Evolutionary conservation across 2,329 filamentous ascomycete genomes (phyloP), one percentile per base, ranked within the genome.

Genomic region (Paracamarosporium sp.): DNA sequence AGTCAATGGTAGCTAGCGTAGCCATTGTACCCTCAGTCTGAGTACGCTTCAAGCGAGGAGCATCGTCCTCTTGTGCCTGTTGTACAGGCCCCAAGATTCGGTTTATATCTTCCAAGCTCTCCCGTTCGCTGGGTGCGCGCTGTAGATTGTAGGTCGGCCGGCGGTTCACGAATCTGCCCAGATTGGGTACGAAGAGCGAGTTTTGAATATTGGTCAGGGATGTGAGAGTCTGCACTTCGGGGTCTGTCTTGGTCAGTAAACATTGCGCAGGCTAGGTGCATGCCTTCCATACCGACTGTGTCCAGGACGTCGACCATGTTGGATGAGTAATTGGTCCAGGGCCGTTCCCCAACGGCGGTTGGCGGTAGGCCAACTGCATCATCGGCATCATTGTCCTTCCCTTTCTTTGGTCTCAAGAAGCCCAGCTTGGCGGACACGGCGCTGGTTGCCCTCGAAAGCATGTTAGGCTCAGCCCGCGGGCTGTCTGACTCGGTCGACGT

Each of bases 161-260:
- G 47, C 92, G 85, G 69, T 96, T 95, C 48, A 96, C 66, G 66
- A 87, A 87, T 51, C 82, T 79, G 38, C 92, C 92, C n/a, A 96
- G 81, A 63, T 93, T 89, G 0, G 92, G 92, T 1, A 96, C 81
- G 76, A 96, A 96, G 9, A 96, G 85, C 0, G 92, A 95, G 73
- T 96, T 96, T 69, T 96, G 92, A 20, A 96, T 88, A 68, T 96
- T 96, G 41, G 91, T 96, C 9, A 96, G 84, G 13, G 91, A 94
- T 0, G 91, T 92, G 3, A 96, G 80, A 0, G 92, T 92, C 33
- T 91, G 87, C 3, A 96, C 88, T 78, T 96, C 91, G 40, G 92
- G 91, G 67, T 96, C 92, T 93, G 62, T 76, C 63, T 57, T 28
- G 22, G 52, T 66, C 33, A 59, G 64, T 30, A 40, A 47, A 5